These are phyloP conservation scores for barley (Hordeum vulgare) DNA, from an alignment of 176 grass and related monocot genomes.

Conservation along the genomic window DNA sequence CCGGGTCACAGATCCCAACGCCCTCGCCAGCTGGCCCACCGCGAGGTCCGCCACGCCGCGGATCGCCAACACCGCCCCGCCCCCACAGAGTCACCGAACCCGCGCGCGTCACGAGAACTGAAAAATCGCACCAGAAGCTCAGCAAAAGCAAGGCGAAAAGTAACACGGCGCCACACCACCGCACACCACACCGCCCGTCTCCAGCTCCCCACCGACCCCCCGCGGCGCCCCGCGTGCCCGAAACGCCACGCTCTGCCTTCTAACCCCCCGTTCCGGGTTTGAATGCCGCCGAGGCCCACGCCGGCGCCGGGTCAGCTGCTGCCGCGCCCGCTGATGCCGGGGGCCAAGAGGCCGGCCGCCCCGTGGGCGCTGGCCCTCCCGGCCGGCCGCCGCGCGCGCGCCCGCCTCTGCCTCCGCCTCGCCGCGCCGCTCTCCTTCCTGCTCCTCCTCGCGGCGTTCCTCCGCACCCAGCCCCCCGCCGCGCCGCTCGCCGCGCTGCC, in stretches of 20 bases:
- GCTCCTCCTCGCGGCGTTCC: conserved; percentile 40
- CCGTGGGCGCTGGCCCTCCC: conserved; percentile 17
- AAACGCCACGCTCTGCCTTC: background rate
- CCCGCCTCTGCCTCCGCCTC: conserved; percentile 68
- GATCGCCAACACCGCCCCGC: background rate
- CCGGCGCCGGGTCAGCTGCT: background rate
- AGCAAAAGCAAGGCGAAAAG: background rate
- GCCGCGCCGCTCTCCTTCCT: conserved; percentile 49
- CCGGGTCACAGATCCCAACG: background rate
- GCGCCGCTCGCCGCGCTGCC: background rate
- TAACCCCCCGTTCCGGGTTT: background rate
- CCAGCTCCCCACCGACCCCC: background rate
- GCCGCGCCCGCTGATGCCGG: conserved; percentile 31
- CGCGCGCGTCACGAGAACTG: conserved; percentile 20
- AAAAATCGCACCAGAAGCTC: background rate
- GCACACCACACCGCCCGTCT: background rate
- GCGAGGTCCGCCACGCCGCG: background rate
- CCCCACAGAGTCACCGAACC: background rate
- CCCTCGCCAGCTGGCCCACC: background rate
- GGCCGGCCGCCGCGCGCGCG: conserved; percentile 25
- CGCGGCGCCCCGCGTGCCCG: background rate
- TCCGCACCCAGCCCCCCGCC: conserved; percentile 32
- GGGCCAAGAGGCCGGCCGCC: conserved; percentile 38
- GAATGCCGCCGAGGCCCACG: conserved; percentile 28
- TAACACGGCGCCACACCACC: background rate